Conservation (phyloP, 148 eudicot genomes). For the Persicaria tinctoria region DNA sequence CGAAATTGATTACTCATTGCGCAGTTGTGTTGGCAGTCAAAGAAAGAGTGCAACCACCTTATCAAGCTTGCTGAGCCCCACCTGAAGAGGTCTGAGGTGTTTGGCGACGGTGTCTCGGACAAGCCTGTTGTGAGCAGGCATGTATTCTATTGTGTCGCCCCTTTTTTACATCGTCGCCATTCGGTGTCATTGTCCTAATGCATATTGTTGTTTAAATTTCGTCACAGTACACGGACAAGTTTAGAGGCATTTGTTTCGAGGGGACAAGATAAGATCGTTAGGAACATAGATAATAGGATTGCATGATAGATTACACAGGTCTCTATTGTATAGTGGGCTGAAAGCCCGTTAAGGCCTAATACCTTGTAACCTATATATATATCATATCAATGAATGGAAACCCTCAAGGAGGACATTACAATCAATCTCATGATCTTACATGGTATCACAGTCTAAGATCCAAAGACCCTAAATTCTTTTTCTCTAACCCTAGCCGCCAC, state of each 20-base stretch:
- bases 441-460: no score
- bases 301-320: no score
- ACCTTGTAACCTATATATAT: no score
- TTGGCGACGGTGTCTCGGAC: constrained; percentile 71
- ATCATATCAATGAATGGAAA: no score
- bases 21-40: constrained; percentile 43
- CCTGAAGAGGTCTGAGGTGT: constrained; percentile 65
- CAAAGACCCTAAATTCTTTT: no score
- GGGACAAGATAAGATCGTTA: constrained; percentile 66
- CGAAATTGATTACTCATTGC: background rate
- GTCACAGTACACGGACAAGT: constrained; percentile 75
- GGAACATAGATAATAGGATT: constrained; percentile 72
- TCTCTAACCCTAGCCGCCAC: no score
- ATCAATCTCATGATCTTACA: no score
- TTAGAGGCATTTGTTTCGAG: constrained; percentile 76
- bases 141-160: constrained; percentile 7
- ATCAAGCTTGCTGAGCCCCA: constrained; percentile 78
- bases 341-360: no score
- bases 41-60: constrained; percentile 79
- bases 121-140: constrained; percentile 76
- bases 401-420: no score
- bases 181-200: background rate
- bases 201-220: background rate
- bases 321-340: no score
- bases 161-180: no score